phyloP scores from a whole-genome alignment of 2,329 filamentous ascomycete genomes.

The Alternaria viburni region DNA sequence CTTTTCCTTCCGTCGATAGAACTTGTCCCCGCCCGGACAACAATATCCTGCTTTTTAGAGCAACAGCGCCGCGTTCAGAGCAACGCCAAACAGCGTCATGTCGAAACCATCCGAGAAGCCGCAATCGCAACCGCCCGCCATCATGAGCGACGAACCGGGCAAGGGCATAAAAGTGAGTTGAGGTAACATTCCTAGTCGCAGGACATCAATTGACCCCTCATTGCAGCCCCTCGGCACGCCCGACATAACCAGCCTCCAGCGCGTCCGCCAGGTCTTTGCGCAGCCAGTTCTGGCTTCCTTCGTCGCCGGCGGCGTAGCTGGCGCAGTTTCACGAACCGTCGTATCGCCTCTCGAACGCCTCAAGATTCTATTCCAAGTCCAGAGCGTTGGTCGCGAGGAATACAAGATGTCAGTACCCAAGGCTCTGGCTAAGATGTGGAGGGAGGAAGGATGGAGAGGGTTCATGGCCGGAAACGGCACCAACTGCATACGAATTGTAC shows the following conservation, averaged over 20 bases:
- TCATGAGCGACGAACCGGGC: constrained; percentile 26
- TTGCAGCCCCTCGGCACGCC: constrained; percentile 22
- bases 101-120: constrained; percentile 26
- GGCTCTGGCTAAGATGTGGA: constrained; percentile 93
- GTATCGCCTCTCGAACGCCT: constrained; percentile 94
- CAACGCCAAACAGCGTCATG: constrained; percentile 21
- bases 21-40: not conserved
- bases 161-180: constrained; percentile 33
- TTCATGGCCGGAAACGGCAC: constrained; percentile 99
- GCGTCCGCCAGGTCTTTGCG: constrained; percentile 59
- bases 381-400: constrained; percentile 86
- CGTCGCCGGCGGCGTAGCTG: constrained; percentile 89
- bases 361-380: constrained; percentile 97
- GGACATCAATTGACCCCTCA: constrained; percentile 20
- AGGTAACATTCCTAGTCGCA: not conserved
- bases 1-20: constrained; percentile 32
- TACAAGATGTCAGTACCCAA: constrained; percentile 92
- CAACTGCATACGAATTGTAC: constrained; percentile 97
- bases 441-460: constrained; percentile 93
- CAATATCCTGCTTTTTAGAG: not conserved
- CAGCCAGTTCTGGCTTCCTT: constrained; percentile 91
- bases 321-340: constrained; percentile 95
- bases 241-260: constrained; percentile 31
- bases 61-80: constrained; percentile 6
- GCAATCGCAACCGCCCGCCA: constrained; percentile 23